Evolutionary conservation across 179 eudicot species (phyloP).

Genomic region (Nepenthes alata): DNA sequence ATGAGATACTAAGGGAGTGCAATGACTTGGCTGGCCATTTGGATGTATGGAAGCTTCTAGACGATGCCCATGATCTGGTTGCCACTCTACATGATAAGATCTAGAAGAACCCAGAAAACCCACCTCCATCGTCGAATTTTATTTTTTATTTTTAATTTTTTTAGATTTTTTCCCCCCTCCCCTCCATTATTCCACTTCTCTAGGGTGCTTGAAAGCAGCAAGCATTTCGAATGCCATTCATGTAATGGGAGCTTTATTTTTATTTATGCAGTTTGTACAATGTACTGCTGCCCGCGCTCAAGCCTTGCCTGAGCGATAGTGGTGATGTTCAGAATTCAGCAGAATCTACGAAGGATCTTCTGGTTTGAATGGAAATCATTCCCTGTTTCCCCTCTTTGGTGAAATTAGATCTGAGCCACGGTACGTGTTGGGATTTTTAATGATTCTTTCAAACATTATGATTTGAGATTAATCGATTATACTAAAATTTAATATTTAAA

Average conservation of each 20-base stretch:
- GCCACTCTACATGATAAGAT: constrained; percentile 49
- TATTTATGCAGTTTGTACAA: background rate
- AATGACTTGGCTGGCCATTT: constrained; percentile 56
- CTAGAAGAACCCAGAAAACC: background rate
- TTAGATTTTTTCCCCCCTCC: background rate
- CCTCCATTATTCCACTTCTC: background rate
- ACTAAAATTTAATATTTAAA: no score
- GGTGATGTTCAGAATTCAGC: background rate
- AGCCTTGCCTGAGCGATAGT: constrained; percentile 1
- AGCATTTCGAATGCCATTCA: background rate
- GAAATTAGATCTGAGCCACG: no score
- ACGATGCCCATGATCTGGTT: constrained; percentile 59
- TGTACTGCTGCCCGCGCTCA: constrained; percentile 1
- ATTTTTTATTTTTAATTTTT: no score
- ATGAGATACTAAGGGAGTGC: constrained; percentile 57
- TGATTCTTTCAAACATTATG: no score
- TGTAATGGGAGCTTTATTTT: background rate
- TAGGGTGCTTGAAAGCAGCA: background rate
- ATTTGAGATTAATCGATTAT: no score
- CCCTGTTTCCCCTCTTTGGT: no score
- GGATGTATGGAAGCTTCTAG: constrained; percentile 61
- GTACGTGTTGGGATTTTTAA: no score
- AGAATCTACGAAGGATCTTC: no score
- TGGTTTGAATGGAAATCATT: no score
- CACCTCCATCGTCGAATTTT: background rate